These are phyloP conservation scores for Didymellaceae sp. DNA, from an alignment of 2,329 filamentous ascomycete genomes.

Conservation along the genomic window DNA sequence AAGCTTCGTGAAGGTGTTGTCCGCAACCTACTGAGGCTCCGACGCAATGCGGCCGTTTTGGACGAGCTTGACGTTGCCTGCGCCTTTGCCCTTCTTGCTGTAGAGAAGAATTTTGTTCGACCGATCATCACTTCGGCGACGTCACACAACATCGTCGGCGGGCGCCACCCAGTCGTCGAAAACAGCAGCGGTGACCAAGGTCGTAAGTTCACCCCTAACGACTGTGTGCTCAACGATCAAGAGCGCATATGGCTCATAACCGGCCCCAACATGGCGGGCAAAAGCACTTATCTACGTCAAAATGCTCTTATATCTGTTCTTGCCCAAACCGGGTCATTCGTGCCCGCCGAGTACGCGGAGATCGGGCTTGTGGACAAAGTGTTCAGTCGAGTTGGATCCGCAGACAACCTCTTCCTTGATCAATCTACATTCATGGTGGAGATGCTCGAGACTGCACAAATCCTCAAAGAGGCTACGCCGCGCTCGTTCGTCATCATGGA, in stretches of 20 bases:
- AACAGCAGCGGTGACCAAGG: conserved; percentile 79
- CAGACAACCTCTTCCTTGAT: conserved; percentile 91
- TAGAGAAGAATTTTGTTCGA: conserved; percentile 74
- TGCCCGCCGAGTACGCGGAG: conserved; percentile 84
- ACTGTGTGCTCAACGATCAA: conserved; percentile 80
- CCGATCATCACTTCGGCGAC: conserved; percentile 71
- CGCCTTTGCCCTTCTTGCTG: conserved; percentile 80
- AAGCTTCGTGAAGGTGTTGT: conserved; percentile 78
- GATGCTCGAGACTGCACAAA: conserved; percentile 95
- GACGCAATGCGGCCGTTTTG: conserved; percentile 87
- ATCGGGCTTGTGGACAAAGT: conserved; percentile 95
- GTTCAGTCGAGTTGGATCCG: conserved; percentile 85
- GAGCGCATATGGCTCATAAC: conserved; percentile 74
- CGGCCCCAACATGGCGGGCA: conserved; percentile 98
- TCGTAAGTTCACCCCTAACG: conserved; percentile 81
- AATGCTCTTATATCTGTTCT: conserved; percentile 94
- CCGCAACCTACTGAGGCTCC: conserved; percentile 80
- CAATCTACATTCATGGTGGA: conserved; percentile 99
- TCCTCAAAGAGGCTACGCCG: conserved; percentile 82
- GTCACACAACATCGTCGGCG: conserved; percentile 78
- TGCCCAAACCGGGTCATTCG: conserved; percentile 90
- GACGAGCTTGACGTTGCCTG: conserved; percentile 92
- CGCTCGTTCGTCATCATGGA: conserved; percentile 96
- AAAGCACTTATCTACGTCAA: conserved; percentile 93
- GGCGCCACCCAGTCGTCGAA: conserved; percentile 92